phyloP scores from a whole-genome alignment of 1,284 basidiomycete genomes.

The Pisolithus thermaeus region DNA sequence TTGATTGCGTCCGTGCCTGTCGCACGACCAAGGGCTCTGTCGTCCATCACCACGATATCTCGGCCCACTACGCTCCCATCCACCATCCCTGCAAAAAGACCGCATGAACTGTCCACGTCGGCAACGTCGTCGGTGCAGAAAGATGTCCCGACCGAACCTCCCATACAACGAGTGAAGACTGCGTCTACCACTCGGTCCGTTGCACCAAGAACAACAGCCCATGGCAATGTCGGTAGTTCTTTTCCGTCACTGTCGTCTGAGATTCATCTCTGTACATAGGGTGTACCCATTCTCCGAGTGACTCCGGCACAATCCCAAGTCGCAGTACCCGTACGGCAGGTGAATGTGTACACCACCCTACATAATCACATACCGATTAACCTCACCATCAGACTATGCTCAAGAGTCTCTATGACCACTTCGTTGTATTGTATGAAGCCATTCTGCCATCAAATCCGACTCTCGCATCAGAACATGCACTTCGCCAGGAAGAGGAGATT shows the following conservation, averaged over 20 bases:
- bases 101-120: conserved; percentile 16
- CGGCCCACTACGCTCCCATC: conserved; percentile 3
- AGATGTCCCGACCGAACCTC: conserved; percentile 37
- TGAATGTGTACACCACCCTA: conserved; percentile 21
- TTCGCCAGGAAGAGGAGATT: conserved; percentile 72
- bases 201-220: conserved; percentile 36
- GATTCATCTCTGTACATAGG: conserved; percentile 32
- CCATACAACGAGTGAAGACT: conserved; percentile 54
- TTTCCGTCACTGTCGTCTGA: not conserved
- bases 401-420: conserved; percentile 66
- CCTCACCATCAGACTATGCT: conserved; percentile 52
- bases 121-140: conserved; percentile 6
- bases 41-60: not conserved
- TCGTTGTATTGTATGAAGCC: conserved; percentile 54
- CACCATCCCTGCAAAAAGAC: conserved; percentile 29
- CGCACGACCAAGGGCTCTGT: conserved; percentile 4
- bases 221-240: conserved; percentile 31
- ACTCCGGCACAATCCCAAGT: conserved; percentile 62
- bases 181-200: conserved; percentile 36
- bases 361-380: not conserved
- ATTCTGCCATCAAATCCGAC: conserved; percentile 47
- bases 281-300: conserved; percentile 60
- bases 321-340: conserved; percentile 66
- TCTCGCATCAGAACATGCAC: conserved; percentile 67
- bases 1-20: conserved; percentile 36